Evolutionary conservation across 306 rosid genomes (phyloP).

Genomic region (Medicago arabica): DNA sequence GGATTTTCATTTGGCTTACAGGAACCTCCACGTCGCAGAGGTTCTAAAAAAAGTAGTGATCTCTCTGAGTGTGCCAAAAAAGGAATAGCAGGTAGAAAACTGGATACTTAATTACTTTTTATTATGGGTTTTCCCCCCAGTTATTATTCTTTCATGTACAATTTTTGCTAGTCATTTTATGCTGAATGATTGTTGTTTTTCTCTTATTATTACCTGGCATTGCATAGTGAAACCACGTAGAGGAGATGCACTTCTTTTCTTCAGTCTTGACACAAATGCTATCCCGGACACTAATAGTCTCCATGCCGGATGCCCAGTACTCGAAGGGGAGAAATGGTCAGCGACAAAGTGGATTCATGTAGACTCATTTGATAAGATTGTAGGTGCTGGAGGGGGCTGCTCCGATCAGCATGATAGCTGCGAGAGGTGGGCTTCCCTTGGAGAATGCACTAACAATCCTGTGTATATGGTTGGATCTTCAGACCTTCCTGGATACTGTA

Average conservation of each 20-base stretch:
- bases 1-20: constrained; percentile 44
- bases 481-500: constrained; percentile 90
- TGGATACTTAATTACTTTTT: constrained; percentile 15
- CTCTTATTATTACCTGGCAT: constrained; percentile 29
- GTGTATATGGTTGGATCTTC: constrained; percentile 91
- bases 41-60: constrained; percentile 55
- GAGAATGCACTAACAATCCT: constrained; percentile 84
- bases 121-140: not conserved
- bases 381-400: constrained; percentile 65
- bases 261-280: constrained; percentile 82
- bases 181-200: constrained; percentile 1
- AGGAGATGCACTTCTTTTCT: constrained; percentile 99
- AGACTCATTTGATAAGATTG: constrained; percentile 73
- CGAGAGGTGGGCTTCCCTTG: constrained; percentile 95
- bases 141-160: not conserved
- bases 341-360: constrained; percentile 99
- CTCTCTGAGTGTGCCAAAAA: constrained; percentile 94
- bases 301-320: constrained; percentile 95
- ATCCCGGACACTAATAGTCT: constrained; percentile 82
- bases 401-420: constrained; percentile 76
- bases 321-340: constrained; percentile 99
- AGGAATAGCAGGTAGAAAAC: constrained; percentile 83
- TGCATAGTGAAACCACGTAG: constrained; percentile 81
- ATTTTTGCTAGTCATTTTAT: constrained; percentile 25
- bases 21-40: constrained; percentile 69